Evolutionary conservation across 2,329 filamentous ascomycete species (phyloP).

Genomic region (Aquanectria penicillioides): DNA sequence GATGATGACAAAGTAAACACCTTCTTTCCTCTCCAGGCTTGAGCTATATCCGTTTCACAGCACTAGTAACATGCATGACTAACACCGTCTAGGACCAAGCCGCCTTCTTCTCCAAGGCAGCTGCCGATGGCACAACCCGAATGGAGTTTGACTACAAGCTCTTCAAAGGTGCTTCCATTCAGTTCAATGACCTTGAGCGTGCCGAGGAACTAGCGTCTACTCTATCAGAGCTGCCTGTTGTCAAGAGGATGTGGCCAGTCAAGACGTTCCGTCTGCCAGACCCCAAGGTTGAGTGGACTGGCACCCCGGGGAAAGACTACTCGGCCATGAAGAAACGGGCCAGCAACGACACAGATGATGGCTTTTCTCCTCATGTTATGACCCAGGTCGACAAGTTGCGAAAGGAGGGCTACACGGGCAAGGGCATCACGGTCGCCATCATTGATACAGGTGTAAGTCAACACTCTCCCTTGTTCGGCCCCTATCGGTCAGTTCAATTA

Average conservation of each 20-base stretch:
- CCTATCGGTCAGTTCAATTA: too few relatives aligned
- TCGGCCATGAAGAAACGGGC: too few relatives aligned
- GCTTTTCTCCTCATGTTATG: conserved; percentile 63
- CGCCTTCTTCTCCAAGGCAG: conserved; percentile 51
- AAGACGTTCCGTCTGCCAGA: conserved; percentile 54
- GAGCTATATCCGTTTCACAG: accelerated
- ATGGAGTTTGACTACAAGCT: conserved; percentile 61
- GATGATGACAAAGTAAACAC: conserved; percentile 57
- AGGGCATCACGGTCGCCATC: conserved; percentile 63
- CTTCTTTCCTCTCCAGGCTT: background rate
- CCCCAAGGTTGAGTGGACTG: background rate
- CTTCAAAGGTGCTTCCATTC: conserved; percentile 65
- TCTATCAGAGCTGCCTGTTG: conserved; percentile 53
- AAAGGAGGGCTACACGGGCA: conserved; percentile 58
- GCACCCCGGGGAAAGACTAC: too few relatives aligned
- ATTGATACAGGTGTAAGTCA: conserved; percentile 63
- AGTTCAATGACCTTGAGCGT: conserved; percentile 58
- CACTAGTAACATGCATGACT: too few relatives aligned
- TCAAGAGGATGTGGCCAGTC: conserved; percentile 62
- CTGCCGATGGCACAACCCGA: conserved; percentile 52
- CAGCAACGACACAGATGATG: conserved; percentile 46
- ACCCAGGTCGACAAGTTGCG: conserved; percentile 65
- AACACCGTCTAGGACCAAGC: conserved; percentile 49
- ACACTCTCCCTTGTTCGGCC: too few relatives aligned
- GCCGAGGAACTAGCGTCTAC: conserved; percentile 54